Percentiles rank a stretch among this genome's conserved stretches.
phyloP scores from a whole-genome alignment of 345 rosid species.

The Dimocarpus longan region DNA sequence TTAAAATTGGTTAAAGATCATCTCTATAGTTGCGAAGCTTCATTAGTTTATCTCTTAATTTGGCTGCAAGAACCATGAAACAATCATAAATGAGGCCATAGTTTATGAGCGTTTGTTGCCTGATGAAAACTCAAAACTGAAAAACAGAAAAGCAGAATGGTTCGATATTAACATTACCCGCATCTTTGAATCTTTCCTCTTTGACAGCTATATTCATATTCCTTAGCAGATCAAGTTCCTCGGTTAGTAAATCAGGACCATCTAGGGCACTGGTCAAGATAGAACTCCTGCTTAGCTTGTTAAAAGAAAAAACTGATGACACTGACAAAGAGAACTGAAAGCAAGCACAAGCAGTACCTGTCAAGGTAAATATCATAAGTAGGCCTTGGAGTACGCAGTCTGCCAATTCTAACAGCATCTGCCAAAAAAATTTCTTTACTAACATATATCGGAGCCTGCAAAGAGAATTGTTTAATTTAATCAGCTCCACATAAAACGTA shows the following conservation, averaged over 20 bases:
- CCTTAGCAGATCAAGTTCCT: slow-evolving; percentile 68
- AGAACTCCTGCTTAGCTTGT: slow-evolving; percentile 30
- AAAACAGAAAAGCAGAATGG: neutral
- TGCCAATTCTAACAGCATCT: slow-evolving; percentile 77
- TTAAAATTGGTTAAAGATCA: slow-evolving; percentile 21
- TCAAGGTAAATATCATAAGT: slow-evolving; percentile 77
- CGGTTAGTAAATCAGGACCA: slow-evolving; percentile 67
- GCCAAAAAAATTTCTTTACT: slow-evolving; percentile 70
- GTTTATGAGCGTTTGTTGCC: neutral
- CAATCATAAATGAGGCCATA: neutral
- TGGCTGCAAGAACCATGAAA: slow-evolving; percentile 50
- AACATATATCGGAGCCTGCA: slow-evolving; percentile 89
- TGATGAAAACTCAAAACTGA: neutral
- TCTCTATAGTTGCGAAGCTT: slow-evolving; percentile 55
- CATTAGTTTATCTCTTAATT: slow-evolving; percentile 72
- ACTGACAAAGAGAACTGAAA: slow-evolving; percentile 8
- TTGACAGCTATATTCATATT: slow-evolving; percentile 71
- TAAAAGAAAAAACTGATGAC: slow-evolving; percentile 18
- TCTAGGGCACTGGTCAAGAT: slow-evolving; percentile 66
- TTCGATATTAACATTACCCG: slow-evolving; percentile 50
- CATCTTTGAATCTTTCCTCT: slow-evolving; percentile 87
- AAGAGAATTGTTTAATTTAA: slow-evolving; percentile 19
- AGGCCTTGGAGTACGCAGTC: slow-evolving; percentile 49
- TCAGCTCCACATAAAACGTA: neutral
- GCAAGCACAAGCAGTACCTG: slow-evolving; percentile 45